phyloP scores from a whole-genome alignment of 2,329 filamentous ascomycete genomes.

The Colletotrichum magnum region DNA sequence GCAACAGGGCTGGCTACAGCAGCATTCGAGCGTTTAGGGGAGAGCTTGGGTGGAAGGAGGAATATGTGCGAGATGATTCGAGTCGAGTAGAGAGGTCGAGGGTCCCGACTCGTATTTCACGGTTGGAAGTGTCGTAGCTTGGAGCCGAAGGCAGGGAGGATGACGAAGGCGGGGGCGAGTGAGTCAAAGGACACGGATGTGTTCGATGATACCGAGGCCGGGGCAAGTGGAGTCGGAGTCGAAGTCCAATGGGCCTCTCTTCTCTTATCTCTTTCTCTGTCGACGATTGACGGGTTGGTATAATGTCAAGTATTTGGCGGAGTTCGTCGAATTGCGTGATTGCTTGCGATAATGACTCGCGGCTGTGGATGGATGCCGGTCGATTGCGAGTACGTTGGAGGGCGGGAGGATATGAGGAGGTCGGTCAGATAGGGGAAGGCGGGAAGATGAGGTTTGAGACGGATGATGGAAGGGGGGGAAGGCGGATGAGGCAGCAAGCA shows the following conservation, averaged over 20 bases:
- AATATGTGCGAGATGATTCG: conserved; percentile 24
- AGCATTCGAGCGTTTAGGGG: conserved; percentile 40
- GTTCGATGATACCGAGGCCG: conserved; percentile 28
- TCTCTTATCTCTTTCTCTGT: conserved; percentile 31
- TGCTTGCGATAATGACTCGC: conserved; percentile 39
- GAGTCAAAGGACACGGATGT: conserved; percentile 35
- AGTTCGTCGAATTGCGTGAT: conserved; percentile 36
- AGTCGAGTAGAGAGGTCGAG: neutral
- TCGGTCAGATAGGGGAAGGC: conserved; percentile 16
- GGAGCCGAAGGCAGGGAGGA: conserved; percentile 16
- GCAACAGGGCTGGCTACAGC: conserved; percentile 34
- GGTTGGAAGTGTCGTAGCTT: conserved; percentile 16
- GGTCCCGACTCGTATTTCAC: conserved; percentile 21
- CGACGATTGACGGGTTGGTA: conserved; percentile 32
- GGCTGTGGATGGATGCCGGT: conserved; percentile 4
- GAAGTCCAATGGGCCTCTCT: conserved; percentile 37
- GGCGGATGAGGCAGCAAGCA: conserved; percentile 39
- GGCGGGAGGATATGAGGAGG: conserved; percentile 3
- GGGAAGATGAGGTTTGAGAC: conserved; percentile 35
- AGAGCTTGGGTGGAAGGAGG: conserved; percentile 7
- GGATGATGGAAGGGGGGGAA: conserved; percentile 37
- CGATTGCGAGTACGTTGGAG: conserved; percentile 25
- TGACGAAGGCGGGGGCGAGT: conserved; percentile 33
- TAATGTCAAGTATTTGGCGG: conserved; percentile 27
- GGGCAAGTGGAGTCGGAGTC: conserved; percentile 14